A percentile compares a stretch with the other conserved stretches of the same genome.
Conservation (phyloP, 2,329 filamentous ascomycete genomes). For the Botrytis cinerea region DNA sequence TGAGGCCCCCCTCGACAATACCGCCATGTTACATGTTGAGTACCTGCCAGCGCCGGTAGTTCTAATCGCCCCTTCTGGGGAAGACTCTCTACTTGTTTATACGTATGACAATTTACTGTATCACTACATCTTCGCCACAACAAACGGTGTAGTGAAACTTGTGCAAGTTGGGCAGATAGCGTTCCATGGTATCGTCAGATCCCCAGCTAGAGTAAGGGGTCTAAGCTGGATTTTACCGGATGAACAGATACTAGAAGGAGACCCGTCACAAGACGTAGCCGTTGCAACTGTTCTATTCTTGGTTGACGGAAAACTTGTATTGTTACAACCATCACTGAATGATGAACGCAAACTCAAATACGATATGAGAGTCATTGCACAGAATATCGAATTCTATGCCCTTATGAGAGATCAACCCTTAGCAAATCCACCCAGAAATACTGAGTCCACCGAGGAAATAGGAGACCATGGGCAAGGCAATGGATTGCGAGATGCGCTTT, state of each 20-base stretch:
- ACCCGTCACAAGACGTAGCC: conserved; percentile 92
- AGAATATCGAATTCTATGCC: conserved; percentile 94
- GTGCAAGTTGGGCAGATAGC: conserved; percentile 97
- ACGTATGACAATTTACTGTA: conserved; percentile 96
- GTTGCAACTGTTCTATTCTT: conserved; percentile 92
- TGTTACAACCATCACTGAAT: conserved; percentile 83
- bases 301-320: conserved; percentile 94
- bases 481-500: conserved; percentile 77
- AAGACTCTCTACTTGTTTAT: conserved; percentile 94
- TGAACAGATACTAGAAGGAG: conserved; percentile 82
- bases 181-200: conserved; percentile 93
- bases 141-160: conserved; percentile 69
- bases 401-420: conserved; percentile 82
- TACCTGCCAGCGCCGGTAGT: conserved; percentile 83
- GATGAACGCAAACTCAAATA: conserved; percentile 88
- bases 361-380: conserved; percentile 94
- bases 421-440: conserved; percentile 29
- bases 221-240: conserved; percentile 96
- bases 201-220: conserved; percentile 86
- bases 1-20: conserved; percentile 74
- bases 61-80: conserved; percentile 82
- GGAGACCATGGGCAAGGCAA: conserved; percentile 35
- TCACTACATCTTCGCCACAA: conserved; percentile 84
- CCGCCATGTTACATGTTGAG: conserved; percentile 74
- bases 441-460: conserved; percentile 22